A percentile compares a stretch with the other conserved stretches of the same genome.
These are phyloP conservation scores for Arxiozyma slooffiae DNA, from an alignment of 1,139 yeast genomes.

Conservation along the genomic window DNA sequence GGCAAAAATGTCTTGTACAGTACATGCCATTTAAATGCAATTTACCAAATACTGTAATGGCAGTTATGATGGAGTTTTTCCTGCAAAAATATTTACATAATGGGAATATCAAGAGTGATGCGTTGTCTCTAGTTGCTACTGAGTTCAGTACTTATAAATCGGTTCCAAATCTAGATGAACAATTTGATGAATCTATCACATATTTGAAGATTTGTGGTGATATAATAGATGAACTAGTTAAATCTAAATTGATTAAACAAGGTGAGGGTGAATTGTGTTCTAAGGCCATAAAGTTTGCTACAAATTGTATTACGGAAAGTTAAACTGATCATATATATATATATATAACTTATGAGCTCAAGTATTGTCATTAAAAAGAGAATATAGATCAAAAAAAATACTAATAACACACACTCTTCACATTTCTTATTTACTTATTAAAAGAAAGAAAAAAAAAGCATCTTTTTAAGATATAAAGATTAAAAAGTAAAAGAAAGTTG, in stretches of 20 bases:
- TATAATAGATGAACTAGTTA: conserved; percentile 15
- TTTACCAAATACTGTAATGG: conserved; percentile 29
- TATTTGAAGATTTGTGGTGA: conserved; percentile 16
- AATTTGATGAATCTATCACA: conserved; percentile 18
- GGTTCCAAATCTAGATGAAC: conserved; percentile 24
- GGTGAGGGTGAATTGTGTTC: conserved; percentile 15
- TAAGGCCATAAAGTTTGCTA: conserved; percentile 21
- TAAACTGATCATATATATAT: not conserved
- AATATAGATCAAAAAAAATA: not conserved
- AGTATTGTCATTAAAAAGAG: not conserved
- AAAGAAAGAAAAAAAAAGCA: too few species aligned
- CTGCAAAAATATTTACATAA: conserved; percentile 28
- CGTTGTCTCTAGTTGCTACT: conserved; percentile 21
- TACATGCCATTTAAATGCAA: conserved; percentile 48
- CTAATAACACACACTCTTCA: not conserved
- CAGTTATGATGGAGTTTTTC: conserved; percentile 31
- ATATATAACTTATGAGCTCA: not conserved
- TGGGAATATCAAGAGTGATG: conserved; percentile 27
- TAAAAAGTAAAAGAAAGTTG: too few species aligned
- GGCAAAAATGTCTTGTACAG: conserved; percentile 45
- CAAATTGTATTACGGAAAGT: conserved; percentile 11
- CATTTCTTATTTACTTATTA: not conserved
- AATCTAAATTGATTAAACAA: conserved; percentile 13
- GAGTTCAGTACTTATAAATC: conserved; percentile 26
- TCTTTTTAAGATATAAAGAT: too few species aligned